Conservation (phyloP, 2,329 filamentous ascomycete genomes). For the Fonsecaea multimorphosa region DNA sequence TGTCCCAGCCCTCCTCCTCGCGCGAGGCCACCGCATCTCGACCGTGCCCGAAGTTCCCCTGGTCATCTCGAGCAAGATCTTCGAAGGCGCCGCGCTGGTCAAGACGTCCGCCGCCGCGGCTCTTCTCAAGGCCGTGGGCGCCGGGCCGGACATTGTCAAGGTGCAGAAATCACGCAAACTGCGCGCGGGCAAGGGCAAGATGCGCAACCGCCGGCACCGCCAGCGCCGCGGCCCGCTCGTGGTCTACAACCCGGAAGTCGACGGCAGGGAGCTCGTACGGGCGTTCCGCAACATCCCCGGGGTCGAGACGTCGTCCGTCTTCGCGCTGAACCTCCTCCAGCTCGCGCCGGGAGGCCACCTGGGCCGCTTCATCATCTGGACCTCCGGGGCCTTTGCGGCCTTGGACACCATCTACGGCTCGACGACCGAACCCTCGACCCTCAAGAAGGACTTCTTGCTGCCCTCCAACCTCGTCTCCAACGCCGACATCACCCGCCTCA, state of each 20-base stretch:
- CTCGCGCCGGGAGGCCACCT: conserved; percentile 98
- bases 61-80: conserved; percentile 88
- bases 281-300: conserved; percentile 99
- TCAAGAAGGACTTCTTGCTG: conserved; percentile 99
- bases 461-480: conserved; percentile 91
- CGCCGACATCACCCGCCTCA: conserved; percentile 93
- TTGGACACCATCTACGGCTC: conserved; percentile 97
- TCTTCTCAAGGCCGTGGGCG: conserved; percentile 90
- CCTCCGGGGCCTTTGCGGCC: conserved; percentile 93
- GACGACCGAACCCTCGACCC: conserved; percentile 83
- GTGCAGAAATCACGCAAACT: conserved; percentile 96
- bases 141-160: conserved; percentile 89
- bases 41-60: conserved; percentile 95
- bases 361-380: conserved; percentile 99
- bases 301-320: conserved; percentile 95
- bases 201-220: conserved; percentile 93
- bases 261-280: conserved; percentile 90
- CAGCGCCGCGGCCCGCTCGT: conserved; percentile 97
- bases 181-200: conserved; percentile 98
- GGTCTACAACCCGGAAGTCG: conserved; percentile 94
- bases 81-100: conserved; percentile 77
- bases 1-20: conserved; percentile 90
- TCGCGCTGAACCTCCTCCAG: conserved; percentile 96
- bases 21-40: conserved; percentile 94
- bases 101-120: conserved; percentile 88